phyloP scores from a whole-genome alignment of 306 rosid species.

The Albizia julibrissin region DNA sequence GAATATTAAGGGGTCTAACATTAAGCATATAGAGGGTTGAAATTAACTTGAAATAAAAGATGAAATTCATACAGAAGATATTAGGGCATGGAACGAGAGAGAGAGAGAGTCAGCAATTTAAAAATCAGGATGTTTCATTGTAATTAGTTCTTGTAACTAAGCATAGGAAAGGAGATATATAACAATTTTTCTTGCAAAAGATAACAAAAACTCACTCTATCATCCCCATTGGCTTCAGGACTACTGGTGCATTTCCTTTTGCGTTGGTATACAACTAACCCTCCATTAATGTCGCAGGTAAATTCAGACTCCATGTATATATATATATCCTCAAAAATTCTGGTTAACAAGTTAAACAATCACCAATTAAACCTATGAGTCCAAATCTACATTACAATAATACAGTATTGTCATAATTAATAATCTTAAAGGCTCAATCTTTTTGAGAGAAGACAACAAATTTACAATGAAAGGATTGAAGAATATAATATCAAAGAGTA shows the following conservation, averaged over 20 bases:
- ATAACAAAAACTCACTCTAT: slow-evolving; percentile 10
- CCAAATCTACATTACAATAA: background rate
- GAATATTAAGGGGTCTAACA: too few species aligned
- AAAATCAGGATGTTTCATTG: background rate
- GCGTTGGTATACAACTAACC: background rate
- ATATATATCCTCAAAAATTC: background rate
- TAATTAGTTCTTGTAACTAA: background rate
- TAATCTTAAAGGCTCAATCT: background rate
- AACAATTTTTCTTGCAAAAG: background rate
- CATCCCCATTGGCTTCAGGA: background rate
- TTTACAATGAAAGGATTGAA: background rate
- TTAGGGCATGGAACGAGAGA: background rate
- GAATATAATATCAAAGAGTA: background rate
- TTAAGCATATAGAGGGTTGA: too few species aligned
- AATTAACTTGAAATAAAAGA: background rate
- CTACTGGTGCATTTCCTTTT: background rate
- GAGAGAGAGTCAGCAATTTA: background rate
- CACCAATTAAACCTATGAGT: background rate
- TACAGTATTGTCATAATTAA: background rate
- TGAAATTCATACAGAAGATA: background rate
- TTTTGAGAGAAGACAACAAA: background rate
- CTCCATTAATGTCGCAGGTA: background rate
- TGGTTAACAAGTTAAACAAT: background rate
- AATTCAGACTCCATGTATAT: too few species aligned
- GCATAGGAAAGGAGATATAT: background rate